Evolutionary conservation across 768 basidiomycete genomes (phyloP).

Genomic region (Termitomyces sp.): DNA sequence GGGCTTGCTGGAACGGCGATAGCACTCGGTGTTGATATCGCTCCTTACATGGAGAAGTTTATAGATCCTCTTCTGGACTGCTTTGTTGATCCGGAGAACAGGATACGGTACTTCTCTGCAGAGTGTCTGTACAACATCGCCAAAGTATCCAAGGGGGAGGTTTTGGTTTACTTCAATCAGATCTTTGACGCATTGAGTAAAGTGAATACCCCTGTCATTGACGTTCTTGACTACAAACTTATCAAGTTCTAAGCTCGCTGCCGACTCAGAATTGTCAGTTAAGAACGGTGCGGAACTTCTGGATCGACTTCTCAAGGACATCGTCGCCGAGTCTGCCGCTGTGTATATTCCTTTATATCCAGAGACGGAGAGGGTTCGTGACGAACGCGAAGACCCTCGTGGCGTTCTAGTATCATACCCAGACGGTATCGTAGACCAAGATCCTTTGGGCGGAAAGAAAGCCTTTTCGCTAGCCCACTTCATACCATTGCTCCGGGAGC

Average conservation of each 20-base stretch:
- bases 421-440: conserved; percentile 40
- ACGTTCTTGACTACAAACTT: not conserved
- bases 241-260: conserved; percentile 63
- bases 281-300: conserved; percentile 98
- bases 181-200: conserved; percentile 98
- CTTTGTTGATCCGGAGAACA: conserved; percentile 90
- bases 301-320: conserved; percentile 95
- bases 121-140: conserved; percentile 98
- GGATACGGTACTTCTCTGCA: conserved; percentile 95
- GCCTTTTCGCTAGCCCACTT: conserved; percentile 95
- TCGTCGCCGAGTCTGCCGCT: conserved; percentile 94
- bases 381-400: conserved; percentile 46
- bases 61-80: conserved; percentile 83
- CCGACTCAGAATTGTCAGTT: conserved; percentile 92
- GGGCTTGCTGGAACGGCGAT: conserved; percentile 97
- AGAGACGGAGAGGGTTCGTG: conserved; percentile 67
- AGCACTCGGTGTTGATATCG: conserved; percentile 87
- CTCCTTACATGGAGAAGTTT: conserved; percentile 93
- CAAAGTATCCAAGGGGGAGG: conserved; percentile 95
- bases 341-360: conserved; percentile 88
- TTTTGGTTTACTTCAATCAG: conserved; percentile 95
- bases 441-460: conserved; percentile 42
- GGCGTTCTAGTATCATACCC: conserved; percentile 65
- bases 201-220: conserved; percentile 37
- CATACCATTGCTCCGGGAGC: conserved; percentile 87